Evolutionary conservation across 2,329 filamentous ascomycete species (phyloP).

Genomic region (Blastomyces percursus): DNA sequence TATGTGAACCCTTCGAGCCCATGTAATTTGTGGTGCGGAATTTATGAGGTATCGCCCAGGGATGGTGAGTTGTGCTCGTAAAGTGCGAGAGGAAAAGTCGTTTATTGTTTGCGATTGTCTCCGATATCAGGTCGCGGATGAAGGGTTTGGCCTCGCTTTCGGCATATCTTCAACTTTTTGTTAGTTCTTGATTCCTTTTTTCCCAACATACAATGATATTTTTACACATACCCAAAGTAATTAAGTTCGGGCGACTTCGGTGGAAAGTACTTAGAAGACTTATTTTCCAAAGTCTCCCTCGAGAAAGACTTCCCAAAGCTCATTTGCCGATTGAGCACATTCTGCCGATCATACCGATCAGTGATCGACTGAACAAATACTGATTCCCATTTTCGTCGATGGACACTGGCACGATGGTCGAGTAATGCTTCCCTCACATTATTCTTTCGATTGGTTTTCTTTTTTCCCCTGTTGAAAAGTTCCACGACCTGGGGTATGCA

Average conservation of each 20-base stretch:
- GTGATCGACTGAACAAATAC: slow-evolving; percentile 26
- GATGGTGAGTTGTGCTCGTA: slow-evolving; percentile 33
- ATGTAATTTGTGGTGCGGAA: slow-evolving; percentile 22
- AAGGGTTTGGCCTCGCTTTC: slow-evolving; percentile 35
- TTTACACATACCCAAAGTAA: slow-evolving; percentile 32
- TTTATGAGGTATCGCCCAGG: slow-evolving; percentile 29
- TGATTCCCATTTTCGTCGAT: slow-evolving; percentile 22
- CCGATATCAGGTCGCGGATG: slow-evolving; percentile 17
- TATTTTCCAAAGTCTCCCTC: slow-evolving; percentile 21
- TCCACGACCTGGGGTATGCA: slow-evolving; percentile 25
- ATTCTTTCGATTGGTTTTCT: slow-evolving; percentile 2
- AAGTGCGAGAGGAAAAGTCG: slow-evolving; percentile 25
- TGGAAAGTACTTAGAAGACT: slow-evolving; percentile 23
- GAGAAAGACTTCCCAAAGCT: slow-evolving; percentile 26
- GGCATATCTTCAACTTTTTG: slow-evolving; percentile 19
- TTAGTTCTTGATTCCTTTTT: slow-evolving; percentile 5
- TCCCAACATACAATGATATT: slow-evolving; percentile 2
- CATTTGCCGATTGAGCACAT: slow-evolving; percentile 24
- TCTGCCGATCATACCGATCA: slow-evolving; percentile 22
- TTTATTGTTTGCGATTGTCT: slow-evolving; percentile 18
- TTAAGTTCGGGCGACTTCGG: slow-evolving; percentile 27
- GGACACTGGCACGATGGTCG: slow-evolving; percentile 12
- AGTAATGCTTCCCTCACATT: neutral
- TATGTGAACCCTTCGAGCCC: slow-evolving; percentile 19
- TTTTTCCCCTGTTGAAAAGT: slow-evolving; percentile 24